These are phyloP conservation scores for Trametes elegans DNA, from an alignment of 768 basidiomycete genomes.

Conservation along the genomic window DNA sequence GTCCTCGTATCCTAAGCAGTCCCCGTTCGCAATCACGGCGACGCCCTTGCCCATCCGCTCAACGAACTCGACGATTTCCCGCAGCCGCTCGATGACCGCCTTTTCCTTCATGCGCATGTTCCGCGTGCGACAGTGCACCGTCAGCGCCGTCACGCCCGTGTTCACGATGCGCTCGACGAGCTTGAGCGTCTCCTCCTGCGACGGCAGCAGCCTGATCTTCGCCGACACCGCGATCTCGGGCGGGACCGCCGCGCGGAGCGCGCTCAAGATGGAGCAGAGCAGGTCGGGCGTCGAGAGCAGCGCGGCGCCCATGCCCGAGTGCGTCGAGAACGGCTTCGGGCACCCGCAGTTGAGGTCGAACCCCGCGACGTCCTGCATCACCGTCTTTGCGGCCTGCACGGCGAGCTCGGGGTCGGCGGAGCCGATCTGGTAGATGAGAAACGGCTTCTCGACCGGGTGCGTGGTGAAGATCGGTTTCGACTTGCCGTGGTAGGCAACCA, in stretches of 20 bases:
- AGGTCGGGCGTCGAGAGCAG: conserved; percentile 89
- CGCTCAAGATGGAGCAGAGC: conserved; percentile 82
- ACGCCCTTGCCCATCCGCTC: conserved; percentile 68
- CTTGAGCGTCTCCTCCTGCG: conserved; percentile 82
- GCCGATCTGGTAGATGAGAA: conserved; percentile 94
- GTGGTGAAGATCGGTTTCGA: conserved; percentile 85
- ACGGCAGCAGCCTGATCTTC: conserved; percentile 87
- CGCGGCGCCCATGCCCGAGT: conserved; percentile 95
- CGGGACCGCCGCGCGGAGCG: conserved; percentile 70
- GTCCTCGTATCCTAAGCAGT: conserved; percentile 79
- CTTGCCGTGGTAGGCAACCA: conserved; percentile 83
- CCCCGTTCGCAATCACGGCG: conserved; percentile 94
- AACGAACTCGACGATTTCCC: conserved; percentile 86
- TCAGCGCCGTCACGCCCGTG: conserved; percentile 86
- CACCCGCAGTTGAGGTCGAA: conserved; percentile 98
- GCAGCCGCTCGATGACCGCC: conserved; percentile 75
- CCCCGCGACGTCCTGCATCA: conserved; percentile 87
- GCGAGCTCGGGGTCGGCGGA: conserved; percentile 87
- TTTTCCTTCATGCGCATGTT: conserved; percentile 83
- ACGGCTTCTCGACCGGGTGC: conserved; percentile 92
- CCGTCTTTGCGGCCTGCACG: conserved; percentile 84
- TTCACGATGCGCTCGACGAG: conserved; percentile 86
- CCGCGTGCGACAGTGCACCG: conserved; percentile 92
- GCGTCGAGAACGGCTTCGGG: conserved; percentile 93
- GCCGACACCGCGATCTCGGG: conserved; percentile 85